Evolutionary conservation across 139 green algal genomes (phyloP), one percentile per base, ranked within the genome.

Genomic region (Penium margaritaceum): DNA sequence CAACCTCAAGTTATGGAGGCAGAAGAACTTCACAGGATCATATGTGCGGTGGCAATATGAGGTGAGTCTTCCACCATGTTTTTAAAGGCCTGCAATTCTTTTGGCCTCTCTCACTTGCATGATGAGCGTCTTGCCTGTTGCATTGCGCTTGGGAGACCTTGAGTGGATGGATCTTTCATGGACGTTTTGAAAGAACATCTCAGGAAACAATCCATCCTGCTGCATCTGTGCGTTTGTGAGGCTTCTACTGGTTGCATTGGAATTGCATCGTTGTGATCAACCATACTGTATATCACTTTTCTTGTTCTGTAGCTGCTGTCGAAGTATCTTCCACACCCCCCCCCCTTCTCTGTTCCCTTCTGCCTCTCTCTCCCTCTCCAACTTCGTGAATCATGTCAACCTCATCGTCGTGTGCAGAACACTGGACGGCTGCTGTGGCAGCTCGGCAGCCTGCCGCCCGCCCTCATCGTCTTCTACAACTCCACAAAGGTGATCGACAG

Each of bases 371-470:
- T 51, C 9, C 21, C 44, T 1, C 44, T 55, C n/a, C n/a, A n/a
- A n/a, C n/a, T n/a, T n/a, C n/a, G n/a, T n/a, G n/a, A 19, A 19
- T 21, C 4, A 1, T n/a, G 1, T 21, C 44, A 29, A 19, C 44
- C 2, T 21, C 44, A 2, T 70, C 24, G 21, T 55, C 0, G 1
- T 6, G 15, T 46, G 33, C 67, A 75, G 67, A 75, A 75, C 55
- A n/a, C 21, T 21, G 33, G 69, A 4, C 67, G 44, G n/a, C 29
- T 19, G n/a, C 67, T 75, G 36, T 75, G 67, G 67, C 32, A 44
- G 24, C 67, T 75, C 21, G 67, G 67, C 5, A 75, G 46, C 1
- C 47, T 75, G n/a, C 67, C 67, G 34, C 17, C 67, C 5, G 67
- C 17, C 24, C 67, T 75, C 33, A n/a, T 75, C 24, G 43, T 46